These are phyloP conservation scores for Lactifluus piperatus DNA, from an alignment of 768 basidiomycete genomes.

Conservation along the genomic window DNA sequence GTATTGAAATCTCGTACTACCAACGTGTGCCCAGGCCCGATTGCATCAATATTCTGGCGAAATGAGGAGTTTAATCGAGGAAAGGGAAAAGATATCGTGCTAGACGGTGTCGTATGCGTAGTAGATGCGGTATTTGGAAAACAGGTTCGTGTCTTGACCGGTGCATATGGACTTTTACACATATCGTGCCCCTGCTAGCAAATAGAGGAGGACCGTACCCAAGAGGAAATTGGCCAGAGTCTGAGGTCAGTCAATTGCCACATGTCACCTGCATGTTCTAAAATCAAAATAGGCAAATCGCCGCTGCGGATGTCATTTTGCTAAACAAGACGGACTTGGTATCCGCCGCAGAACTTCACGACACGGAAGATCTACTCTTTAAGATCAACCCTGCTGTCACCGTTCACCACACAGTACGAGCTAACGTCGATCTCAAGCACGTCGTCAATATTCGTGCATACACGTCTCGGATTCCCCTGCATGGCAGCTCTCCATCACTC, in stretches of 20 bases:
- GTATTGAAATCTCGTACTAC: neutral
- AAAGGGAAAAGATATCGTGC: constrained; percentile 56
- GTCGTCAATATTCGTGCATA: constrained; percentile 83
- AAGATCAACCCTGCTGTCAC: constrained; percentile 73
- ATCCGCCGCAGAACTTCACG: constrained; percentile 32
- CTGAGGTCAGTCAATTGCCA: constrained; percentile 44
- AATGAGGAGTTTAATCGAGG: constrained; percentile 74
- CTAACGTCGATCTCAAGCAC: constrained; percentile 60
- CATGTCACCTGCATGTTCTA: neutral
- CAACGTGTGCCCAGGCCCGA: constrained; percentile 46
- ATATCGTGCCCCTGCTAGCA: constrained; percentile 40
- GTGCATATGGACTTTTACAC: neutral
- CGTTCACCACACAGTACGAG: constrained; percentile 61
- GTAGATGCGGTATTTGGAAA: constrained; percentile 82
- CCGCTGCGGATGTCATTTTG: constrained; percentile 82
- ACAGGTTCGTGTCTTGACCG: constrained; percentile 30
- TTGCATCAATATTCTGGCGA: constrained; percentile 80
- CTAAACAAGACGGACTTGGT: constrained; percentile 89
- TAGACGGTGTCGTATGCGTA: constrained; percentile 89
- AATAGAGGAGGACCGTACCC: constrained; percentile 70
- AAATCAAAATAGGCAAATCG: constrained; percentile 67
- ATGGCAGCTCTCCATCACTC: constrained; percentile 17
- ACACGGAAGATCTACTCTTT: constrained; percentile 55
- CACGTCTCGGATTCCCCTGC: constrained; percentile 37
- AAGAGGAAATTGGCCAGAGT: constrained; percentile 66